A percentile compares a stretch with the other conserved stretches of the same genome.
Evolutionary conservation across 345 rosid genomes (phyloP).

Genomic region (Firmiana major): DNA sequence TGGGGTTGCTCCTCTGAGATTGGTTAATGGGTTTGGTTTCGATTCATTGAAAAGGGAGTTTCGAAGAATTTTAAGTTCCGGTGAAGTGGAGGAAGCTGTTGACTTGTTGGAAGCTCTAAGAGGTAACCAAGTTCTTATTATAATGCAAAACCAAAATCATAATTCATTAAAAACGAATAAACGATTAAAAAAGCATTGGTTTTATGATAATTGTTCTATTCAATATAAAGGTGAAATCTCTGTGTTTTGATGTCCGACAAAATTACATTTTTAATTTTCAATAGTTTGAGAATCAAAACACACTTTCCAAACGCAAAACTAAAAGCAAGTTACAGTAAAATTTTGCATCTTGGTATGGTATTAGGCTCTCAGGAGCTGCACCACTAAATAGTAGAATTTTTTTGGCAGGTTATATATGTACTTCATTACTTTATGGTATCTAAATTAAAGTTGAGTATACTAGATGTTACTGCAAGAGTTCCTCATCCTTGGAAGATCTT

Average conservation of each 20-base stretch:
- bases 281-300: no score
- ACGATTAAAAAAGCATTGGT: not conserved
- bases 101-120: conserved; percentile 66
- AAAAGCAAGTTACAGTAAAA: no score
- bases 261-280: not conserved
- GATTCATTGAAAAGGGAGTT: conserved; percentile 51
- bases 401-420: not conserved
- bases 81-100: conserved; percentile 51
- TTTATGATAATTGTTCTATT: not conserved
- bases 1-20: conserved; percentile 53
- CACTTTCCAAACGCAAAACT: not conserved
- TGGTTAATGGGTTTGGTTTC: conserved; percentile 40
- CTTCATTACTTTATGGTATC: not conserved
- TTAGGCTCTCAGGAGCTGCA: not conserved
- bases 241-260: no score
- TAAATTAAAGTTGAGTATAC: not conserved
- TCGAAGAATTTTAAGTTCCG: conserved; percentile 42
- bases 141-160: conserved; percentile 9
- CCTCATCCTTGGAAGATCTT: not conserved
- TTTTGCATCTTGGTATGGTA: not conserved
- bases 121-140: conserved; percentile 33
- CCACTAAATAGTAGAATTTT: not conserved
- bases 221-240: no score
- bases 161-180: not conserved
- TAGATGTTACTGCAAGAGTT: not conserved